Conservation (phyloP, 306 rosid genomes). For the Vigna mungo region DNA sequence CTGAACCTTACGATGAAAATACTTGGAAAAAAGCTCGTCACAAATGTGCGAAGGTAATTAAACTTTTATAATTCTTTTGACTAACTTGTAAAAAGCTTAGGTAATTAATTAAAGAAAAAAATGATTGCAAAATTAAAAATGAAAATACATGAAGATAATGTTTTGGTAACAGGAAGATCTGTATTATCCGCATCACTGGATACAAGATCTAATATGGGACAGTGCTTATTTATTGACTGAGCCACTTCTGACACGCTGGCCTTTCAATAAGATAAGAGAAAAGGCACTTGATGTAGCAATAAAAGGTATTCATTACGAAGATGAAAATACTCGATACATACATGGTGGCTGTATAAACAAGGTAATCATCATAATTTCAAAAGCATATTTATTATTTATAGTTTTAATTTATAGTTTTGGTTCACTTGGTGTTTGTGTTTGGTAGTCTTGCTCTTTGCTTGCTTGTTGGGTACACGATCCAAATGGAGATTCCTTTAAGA, state of each 20-base stretch:
- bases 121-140: no score
- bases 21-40: constrained; percentile 66
- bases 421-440: no score
- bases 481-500: neutral
- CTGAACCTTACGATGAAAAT: constrained; percentile 51
- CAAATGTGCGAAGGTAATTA: constrained; percentile 54
- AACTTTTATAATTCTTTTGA: neutral
- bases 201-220: neutral
- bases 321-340: neutral
- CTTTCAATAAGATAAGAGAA: neutral
- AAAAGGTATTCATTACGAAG: neutral
- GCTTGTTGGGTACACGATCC: neutral
- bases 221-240: neutral
- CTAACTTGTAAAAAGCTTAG: no score
- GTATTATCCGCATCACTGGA: neutral
- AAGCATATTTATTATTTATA: no score
- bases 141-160: no score
- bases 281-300: neutral
- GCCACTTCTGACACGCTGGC: neutral
- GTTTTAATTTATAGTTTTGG: no score
- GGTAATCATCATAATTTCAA: neutral
- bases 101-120: no score
- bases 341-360: neutral
- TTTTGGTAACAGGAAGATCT: neutral
- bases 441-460: neutral